A percentile compares a stretch with the other conserved stretches of the same genome.
Evolutionary conservation across 805 yeast species (phyloP).

Genomic region (Ogataea populi-albae): DNA sequence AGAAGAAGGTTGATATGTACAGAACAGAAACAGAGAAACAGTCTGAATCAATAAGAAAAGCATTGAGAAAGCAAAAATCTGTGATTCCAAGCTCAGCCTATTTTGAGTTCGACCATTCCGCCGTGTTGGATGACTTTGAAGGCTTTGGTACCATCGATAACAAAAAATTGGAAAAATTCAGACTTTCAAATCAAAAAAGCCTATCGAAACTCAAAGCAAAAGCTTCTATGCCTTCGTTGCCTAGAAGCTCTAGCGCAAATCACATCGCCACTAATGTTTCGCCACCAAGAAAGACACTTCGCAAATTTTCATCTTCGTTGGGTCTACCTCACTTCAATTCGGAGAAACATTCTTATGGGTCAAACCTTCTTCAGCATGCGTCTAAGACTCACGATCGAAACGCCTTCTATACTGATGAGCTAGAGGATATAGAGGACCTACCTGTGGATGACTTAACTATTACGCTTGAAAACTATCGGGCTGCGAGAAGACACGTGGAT

Average conservation of each 20-base stretch:
- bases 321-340: conserved; percentile 22
- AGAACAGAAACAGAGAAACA: conserved; percentile 10
- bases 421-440: conserved; percentile 27
- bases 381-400: background rate
- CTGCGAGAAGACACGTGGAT: conserved; percentile 27
- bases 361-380: background rate
- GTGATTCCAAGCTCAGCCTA: conserved; percentile 4
- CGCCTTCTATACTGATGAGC: conserved; percentile 10
- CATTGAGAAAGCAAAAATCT: conserved; percentile 4
- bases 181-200: conserved; percentile 4
- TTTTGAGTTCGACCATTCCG: conserved; percentile 24
- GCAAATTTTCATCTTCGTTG: conserved; percentile 30
- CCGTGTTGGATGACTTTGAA: conserved; percentile 28
- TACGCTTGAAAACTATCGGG: conserved; percentile 27
- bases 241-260: conserved; percentile 8
- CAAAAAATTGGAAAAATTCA: conserved; percentile 21
- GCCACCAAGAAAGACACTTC: conserved; percentile 20
- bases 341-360: background rate
- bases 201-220: conserved; percentile 16
- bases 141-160: conserved; percentile 14
- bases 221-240: conserved; percentile 27
- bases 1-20: conserved; percentile 14
- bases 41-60: conserved; percentile 8
- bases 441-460: conserved; percentile 28
- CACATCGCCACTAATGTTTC: conserved; percentile 12